Evolutionary conservation across 192 early-diverging fungal species (phyloP).

Genomic region (Jimgerdemannia lactiflua): DNA sequence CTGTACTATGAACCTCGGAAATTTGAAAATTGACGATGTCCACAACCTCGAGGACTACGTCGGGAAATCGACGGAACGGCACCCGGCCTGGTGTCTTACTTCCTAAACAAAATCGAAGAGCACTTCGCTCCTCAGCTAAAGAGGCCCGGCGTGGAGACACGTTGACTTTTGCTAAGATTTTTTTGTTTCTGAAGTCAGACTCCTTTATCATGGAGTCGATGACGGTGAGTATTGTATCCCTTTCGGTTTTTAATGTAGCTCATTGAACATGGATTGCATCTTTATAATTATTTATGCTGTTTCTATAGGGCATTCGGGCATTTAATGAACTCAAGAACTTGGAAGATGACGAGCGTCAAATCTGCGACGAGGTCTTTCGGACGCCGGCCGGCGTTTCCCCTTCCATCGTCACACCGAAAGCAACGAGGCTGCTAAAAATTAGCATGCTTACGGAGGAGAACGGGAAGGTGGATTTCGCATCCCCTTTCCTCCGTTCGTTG

Average conservation of each 20-base stretch:
- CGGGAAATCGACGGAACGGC: background rate
- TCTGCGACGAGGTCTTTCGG: too few relatives aligned
- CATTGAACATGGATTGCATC: background rate
- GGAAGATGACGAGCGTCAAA: too few relatives aligned
- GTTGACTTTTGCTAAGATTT: slow-evolving; percentile 3
- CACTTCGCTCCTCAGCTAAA: background rate
- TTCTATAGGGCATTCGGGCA: too few relatives aligned
- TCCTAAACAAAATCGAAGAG: background rate
- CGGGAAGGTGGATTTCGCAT: slow-evolving; percentile 6
- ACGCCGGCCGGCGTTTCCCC: too few relatives aligned
- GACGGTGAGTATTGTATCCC: slow-evolving; percentile 3
- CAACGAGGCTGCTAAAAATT: background rate
- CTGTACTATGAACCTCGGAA: background rate
- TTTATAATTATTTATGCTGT: slow-evolving; percentile 11
- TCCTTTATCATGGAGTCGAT: slow-evolving; percentile 5
- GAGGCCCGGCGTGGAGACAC: background rate
- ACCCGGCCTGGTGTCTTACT: background rate
- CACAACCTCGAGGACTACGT: background rate
- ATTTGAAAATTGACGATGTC: background rate
- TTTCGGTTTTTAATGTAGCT: slow-evolving; percentile 3
- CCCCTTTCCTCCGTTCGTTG: slow-evolving; percentile 1
- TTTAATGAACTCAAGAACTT: too few relatives aligned
- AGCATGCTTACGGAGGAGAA: background rate
- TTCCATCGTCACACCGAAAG: background rate
- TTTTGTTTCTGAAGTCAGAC: slow-evolving; percentile 12